Evolutionary conservation across 2,329 filamentous ascomycete species (phyloP).

Genomic region (Hypoxylon sp.): DNA sequence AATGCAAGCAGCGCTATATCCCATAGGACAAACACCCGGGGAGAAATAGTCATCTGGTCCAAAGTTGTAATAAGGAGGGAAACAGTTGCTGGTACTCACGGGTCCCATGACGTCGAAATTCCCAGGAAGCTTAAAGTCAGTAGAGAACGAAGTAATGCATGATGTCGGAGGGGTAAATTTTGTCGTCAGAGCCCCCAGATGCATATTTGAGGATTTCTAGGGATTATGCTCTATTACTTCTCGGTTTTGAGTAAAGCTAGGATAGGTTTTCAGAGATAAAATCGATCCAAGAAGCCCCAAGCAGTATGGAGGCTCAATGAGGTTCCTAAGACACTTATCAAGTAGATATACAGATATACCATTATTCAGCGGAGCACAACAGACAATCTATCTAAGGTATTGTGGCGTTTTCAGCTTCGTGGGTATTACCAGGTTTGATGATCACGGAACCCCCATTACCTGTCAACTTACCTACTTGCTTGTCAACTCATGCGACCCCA

Average conservation of each 20-base stretch:
- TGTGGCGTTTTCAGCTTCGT: constrained; percentile 4
- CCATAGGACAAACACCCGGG: background rate
- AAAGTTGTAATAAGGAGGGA: background rate
- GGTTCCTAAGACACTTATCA: background rate
- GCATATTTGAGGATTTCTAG: background rate
- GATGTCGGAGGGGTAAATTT: background rate
- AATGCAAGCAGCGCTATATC: background rate
- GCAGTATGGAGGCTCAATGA: background rate
- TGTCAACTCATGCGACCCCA: background rate
- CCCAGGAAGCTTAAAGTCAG: background rate
- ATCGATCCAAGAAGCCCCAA: background rate
- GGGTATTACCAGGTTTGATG: background rate
- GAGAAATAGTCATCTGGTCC: background rate
- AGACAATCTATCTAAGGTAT: background rate
- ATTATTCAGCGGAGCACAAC: background rate
- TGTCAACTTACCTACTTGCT: background rate
- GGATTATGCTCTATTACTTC: background rate
- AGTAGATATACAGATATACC: background rate
- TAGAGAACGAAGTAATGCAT: background rate
- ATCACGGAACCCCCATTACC: background rate
- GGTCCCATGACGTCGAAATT: background rate
- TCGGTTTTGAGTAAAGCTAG: background rate
- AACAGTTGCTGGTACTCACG: background rate
- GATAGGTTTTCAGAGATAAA: background rate
- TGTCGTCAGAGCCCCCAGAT: background rate